phyloP scores from a whole-genome alignment of 2,329 filamentous ascomycete genomes.

The Macrophomina tecta region DNA sequence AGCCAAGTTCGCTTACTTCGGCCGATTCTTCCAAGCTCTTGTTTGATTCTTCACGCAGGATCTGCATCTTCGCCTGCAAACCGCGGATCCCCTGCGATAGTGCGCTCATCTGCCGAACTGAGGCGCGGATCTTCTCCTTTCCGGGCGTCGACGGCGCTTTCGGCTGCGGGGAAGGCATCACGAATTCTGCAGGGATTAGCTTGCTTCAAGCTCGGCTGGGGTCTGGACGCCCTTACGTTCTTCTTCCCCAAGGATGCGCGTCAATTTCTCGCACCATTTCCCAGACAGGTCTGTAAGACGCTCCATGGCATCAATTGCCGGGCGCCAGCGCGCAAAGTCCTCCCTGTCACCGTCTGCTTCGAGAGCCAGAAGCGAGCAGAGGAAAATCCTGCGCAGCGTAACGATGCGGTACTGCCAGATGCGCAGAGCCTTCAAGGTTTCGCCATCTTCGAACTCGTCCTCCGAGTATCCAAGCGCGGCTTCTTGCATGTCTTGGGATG shows the following conservation, averaged over 20 bases:
- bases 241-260: constrained; percentile 75
- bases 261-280: constrained; percentile 69
- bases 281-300: constrained; percentile 67
- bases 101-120: constrained; percentile 85
- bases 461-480: constrained; percentile 62
- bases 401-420: constrained; percentile 71
- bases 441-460: constrained; percentile 74
- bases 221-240: constrained; percentile 57
- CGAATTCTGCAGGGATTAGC: constrained; percentile 42
- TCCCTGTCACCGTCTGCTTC: constrained; percentile 79
- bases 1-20: constrained; percentile 74
- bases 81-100: constrained; percentile 89
- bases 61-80: constrained; percentile 91
- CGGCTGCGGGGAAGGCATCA: constrained; percentile 59
- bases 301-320: constrained; percentile 76
- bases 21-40: constrained; percentile 74
- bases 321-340: constrained; percentile 80
- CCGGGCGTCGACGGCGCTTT: constrained; percentile 68
- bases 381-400: constrained; percentile 79
- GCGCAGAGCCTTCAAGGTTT: constrained; percentile 79
- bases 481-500: constrained; percentile 53
- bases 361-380: constrained; percentile 88
- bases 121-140: constrained; percentile 83
- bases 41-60: constrained; percentile 88
- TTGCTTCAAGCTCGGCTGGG: constrained; percentile 8